Evolutionary conservation across 1,284 basidiomycete genomes (phyloP).

Genomic region (Cutaneotrichosporon cutaneum): DNA sequence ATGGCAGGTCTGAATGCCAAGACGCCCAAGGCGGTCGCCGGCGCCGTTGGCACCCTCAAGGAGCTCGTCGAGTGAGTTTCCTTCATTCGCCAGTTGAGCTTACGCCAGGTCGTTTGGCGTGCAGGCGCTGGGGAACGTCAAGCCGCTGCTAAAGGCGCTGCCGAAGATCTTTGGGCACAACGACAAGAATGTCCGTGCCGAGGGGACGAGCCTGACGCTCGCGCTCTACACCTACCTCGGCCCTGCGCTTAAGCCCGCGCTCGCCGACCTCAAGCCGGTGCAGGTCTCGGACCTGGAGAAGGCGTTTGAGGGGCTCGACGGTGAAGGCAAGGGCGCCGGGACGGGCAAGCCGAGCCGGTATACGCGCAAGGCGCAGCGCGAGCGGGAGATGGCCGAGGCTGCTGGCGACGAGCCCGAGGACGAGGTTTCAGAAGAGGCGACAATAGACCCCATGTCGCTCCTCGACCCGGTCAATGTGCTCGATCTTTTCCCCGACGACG

Average conservation of each 20-base stretch:
- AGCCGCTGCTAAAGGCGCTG: conserved; percentile 75
- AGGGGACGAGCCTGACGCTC: conserved; percentile 76
- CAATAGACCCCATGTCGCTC: conserved; percentile 75
- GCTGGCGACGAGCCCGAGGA: conserved; percentile 49
- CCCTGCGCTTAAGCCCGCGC: conserved; percentile 76
- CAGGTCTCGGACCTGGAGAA: conserved; percentile 96
- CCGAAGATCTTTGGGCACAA: conserved; percentile 93
- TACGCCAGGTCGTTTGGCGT: conserved; percentile 73
- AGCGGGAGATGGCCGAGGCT: conserved; percentile 60
- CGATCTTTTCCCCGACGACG: conserved; percentile 69
- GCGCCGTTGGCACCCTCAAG: conserved; percentile 73
- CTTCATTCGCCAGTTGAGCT: background rate
- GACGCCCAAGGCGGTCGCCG: conserved; percentile 91
- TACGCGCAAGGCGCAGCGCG: conserved; percentile 75
- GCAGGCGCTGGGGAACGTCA: conserved; percentile 69
- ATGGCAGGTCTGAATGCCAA: conserved; percentile 83
- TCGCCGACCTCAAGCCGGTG: conserved; percentile 95
- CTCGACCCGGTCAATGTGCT: conserved; percentile 80
- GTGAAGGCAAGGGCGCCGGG: conserved; percentile 77
- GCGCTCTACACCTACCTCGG: conserved; percentile 87
- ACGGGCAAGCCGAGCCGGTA: conserved; percentile 72
- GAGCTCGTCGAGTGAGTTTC: conserved; percentile 70
- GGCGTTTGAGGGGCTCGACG: conserved; percentile 79
- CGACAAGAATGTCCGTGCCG: conserved; percentile 93
- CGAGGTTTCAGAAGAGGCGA: conserved; percentile 47